phyloP scores from a whole-genome alignment of 257 asterid genomes.

The Nicotiana otophora region DNA sequence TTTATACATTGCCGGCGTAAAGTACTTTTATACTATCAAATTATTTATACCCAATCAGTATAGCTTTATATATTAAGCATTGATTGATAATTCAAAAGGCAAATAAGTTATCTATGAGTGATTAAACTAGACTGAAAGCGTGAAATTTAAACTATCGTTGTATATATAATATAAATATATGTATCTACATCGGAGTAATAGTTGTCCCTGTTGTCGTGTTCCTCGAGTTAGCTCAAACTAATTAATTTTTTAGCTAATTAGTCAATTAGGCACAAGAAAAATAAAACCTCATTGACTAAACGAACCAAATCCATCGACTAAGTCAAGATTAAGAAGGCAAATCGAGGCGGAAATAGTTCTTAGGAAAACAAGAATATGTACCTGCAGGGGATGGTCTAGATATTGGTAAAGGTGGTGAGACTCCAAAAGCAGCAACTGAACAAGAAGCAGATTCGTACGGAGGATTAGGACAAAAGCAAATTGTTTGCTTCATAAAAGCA shows the following conservation, averaged over 20 bases:
- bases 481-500: slow-evolving; percentile 21
- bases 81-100: neutral
- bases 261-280: neutral
- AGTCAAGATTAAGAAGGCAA: neutral
- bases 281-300: neutral
- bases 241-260: neutral
- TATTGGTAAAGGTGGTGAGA: slow-evolving; percentile 15
- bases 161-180: neutral
- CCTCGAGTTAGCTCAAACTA: neutral
- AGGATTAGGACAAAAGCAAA: slow-evolving; percentile 51
- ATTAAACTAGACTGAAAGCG: neutral
- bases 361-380: slow-evolving; percentile 10
- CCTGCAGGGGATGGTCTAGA: neutral
- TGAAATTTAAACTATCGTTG: neutral
- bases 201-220: neutral
- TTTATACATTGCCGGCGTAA: neutral
- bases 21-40: neutral
- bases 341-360: neutral
- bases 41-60: neutral
- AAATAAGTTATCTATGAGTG: neutral
- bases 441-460: slow-evolving; percentile 37
- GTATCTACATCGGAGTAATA: neutral
- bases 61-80: neutral
- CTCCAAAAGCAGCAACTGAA: slow-evolving; percentile 5
- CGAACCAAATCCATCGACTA: neutral